phyloP scores from a whole-genome alignment of 306 rosid genomes.

The Geum urbanum region DNA sequence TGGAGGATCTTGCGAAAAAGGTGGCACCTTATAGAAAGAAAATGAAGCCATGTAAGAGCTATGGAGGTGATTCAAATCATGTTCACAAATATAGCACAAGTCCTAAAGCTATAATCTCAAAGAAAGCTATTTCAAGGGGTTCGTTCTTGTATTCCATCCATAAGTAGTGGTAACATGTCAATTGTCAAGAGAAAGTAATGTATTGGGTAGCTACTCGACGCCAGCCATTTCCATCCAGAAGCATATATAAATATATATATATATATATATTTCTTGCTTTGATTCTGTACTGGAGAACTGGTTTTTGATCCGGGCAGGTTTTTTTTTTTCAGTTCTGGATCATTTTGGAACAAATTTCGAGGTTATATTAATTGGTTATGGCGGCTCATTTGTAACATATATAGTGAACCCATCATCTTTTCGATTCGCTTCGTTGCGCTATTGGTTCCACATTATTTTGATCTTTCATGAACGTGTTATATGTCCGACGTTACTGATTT shows the following conservation, averaged over 20 bases:
- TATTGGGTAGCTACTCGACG: conserved; percentile 29
- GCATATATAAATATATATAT: too few species aligned
- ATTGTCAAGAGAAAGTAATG: conserved; percentile 25
- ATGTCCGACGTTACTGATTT: too few species aligned
- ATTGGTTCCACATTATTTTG: too few species aligned
- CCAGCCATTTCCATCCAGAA: conserved; percentile 21
- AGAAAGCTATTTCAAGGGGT: conserved; percentile 49
- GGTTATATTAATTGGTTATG: neutral
- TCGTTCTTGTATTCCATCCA: conserved; percentile 31
- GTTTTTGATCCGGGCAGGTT: neutral
- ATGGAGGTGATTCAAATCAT: conserved; percentile 56
- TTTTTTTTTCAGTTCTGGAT: neutral
- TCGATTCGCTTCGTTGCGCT: neutral
- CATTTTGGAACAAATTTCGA: neutral
- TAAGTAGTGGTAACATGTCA: conserved; percentile 1
- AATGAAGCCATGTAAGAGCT: conserved; percentile 70
- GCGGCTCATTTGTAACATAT: conserved; percentile 2
- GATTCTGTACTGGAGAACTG: neutral
- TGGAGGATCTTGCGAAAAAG: conserved; percentile 81
- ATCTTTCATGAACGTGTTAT: too few species aligned
- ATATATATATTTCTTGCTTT: conserved; percentile 1
- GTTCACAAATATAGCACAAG: conserved; percentile 39
- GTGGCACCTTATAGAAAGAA: conserved; percentile 39
- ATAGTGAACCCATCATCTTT: neutral
- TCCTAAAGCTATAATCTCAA: conserved; percentile 65